These are phyloP conservation scores for Xylariaceae sp. DNA, from an alignment of 2,329 filamentous ascomycete species.

Conservation along the genomic window DNA sequence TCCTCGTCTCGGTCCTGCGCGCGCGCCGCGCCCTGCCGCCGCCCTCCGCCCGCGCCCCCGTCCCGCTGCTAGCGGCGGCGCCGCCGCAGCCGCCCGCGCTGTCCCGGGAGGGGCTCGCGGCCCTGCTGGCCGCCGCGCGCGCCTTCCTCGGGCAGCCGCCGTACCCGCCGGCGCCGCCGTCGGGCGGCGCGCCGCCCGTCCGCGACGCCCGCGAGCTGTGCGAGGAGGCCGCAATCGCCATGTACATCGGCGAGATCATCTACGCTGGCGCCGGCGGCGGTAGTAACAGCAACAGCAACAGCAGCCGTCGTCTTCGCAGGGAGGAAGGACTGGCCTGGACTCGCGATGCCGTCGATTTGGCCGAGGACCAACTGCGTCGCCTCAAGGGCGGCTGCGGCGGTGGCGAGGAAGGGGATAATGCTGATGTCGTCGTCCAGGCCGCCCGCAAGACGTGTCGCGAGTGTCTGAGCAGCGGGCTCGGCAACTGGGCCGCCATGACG, in stretches of 20 bases:
- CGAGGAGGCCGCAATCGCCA: slow-evolving; percentile 77
- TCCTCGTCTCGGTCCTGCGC: slow-evolving; percentile 77
- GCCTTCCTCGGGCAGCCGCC: slow-evolving; percentile 39
- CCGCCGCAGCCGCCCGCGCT: slow-evolving; percentile 1
- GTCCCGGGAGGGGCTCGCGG: slow-evolving; percentile 15
- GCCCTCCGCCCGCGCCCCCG: slow-evolving; percentile 3
- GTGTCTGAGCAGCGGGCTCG: slow-evolving; percentile 68
- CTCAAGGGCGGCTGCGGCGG: slow-evolving; percentile 29
- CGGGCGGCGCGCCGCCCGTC: slow-evolving; percentile 60
- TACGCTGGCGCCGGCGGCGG: slow-evolving; percentile 50
- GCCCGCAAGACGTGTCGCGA: slow-evolving; percentile 60
- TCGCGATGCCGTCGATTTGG: slow-evolving; percentile 73
- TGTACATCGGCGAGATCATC: slow-evolving; percentile 91
- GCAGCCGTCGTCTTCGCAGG: slow-evolving; percentile 22
- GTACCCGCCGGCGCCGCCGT: slow-evolving; percentile 64
- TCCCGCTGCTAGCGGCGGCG: slow-evolving; percentile 3
- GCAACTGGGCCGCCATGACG: slow-evolving; percentile 82
- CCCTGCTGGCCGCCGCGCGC: slow-evolving; percentile 20
- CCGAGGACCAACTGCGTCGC: slow-evolving; percentile 58
- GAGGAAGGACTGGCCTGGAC: slow-evolving; percentile 84
- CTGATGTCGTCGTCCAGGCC: slow-evolving; percentile 34
- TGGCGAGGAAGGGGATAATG: slow-evolving; percentile 20
- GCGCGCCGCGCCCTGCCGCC: slow-evolving; percentile 57
- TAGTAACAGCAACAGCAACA: slow-evolving; percentile 3
- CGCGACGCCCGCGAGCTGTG: slow-evolving; percentile 62